Evolutionary conservation across 768 basidiomycete species (phyloP), one percentile per base, ranked within the genome.

Genomic region (Suillus plorans): DNA sequence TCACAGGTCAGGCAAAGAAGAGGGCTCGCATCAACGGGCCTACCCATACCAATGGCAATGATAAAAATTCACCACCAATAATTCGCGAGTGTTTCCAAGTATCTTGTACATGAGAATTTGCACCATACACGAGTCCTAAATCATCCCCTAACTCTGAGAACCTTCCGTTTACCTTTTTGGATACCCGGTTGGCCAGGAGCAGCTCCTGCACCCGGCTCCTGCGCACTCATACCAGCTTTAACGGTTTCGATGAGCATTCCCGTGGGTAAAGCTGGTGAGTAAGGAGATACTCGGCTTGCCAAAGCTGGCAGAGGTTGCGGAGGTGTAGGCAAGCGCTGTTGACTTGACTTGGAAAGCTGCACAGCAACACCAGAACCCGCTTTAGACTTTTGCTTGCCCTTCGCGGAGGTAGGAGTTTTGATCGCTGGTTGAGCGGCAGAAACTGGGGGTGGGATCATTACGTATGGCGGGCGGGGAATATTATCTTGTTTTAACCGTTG

Each of bases 211-310:
- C 81, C 80, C 60, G 83, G 82, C 63, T 89, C 86, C 63, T 78
- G 80, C 39, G 88, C 84, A 69, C 83, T 92, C 86, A 95, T 88
- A 1, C 93, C 94, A 0, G 93, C 91, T 75, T 94, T 95, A 45
- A 95, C 84, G 0, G 92, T 86, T 45, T 94, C 90, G 42, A 97
- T 81, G 41, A 95, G 83, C 52, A 94, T 85, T 7, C 93, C 93
- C 0, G 88, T 83, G 42, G 89, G 85, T 10, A 94, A 78, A 10
- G 89, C 85, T 9, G 94, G 94, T 2, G 91, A 92, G 70, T 94
- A 93, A 3, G 88, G 82, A 9, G 92, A 93, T 22, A 94, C 81
- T 42, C 95, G 85, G 68, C 81, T 87, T 18, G 89, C 83, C 28
- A 96, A 79, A 20, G 88, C 81, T 1, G 92, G 94, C 53, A 85